Evolutionary conservation across 805 yeast species (phyloP).

Genomic region (Kazachstania kunashirensis): DNA sequence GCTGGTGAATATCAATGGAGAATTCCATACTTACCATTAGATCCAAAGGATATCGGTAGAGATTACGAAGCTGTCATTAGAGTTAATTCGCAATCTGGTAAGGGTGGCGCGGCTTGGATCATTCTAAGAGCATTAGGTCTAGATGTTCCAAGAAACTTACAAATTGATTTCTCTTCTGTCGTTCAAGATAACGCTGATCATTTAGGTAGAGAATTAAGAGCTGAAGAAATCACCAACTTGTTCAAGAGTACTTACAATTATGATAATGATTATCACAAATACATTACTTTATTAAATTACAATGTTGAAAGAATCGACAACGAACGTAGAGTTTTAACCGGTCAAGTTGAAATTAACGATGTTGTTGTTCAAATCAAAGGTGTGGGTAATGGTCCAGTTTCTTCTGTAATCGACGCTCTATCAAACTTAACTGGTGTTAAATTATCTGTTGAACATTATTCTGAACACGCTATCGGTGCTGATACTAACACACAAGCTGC

Average conservation of each 20-base stretch:
- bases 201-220: constrained; percentile 61
- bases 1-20: constrained; percentile 45
- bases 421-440: constrained; percentile 37
- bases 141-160: constrained; percentile 74
- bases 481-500: constrained; percentile 69
- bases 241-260: constrained; percentile 56
- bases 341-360: constrained; percentile 41
- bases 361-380: constrained; percentile 39
- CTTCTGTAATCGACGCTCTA: constrained; percentile 61
- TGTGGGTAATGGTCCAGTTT: constrained; percentile 73
- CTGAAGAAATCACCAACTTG: constrained; percentile 53
- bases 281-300: constrained; percentile 37
- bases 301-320: constrained; percentile 32
- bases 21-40: constrained; percentile 75
- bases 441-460: constrained; percentile 58
- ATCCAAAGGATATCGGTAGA: constrained; percentile 77
- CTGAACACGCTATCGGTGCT: constrained; percentile 71
- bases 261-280: constrained; percentile 27
- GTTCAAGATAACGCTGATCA: constrained; percentile 64
- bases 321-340: constrained; percentile 30
- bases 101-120: constrained; percentile 87
- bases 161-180: constrained; percentile 60
- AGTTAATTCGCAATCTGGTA: constrained; percentile 81
- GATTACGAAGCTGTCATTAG: constrained; percentile 88
- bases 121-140: constrained; percentile 65